A percentile compares a stretch with the other conserved stretches of the same genome.
Conservation (phyloP, 129 eudicot species). For the Helianthus annuus region HanXRQr2.0-SUNRISE NC_035449.2:131437825-131438324, state of each 20-base stretch:
- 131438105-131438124: background rate
- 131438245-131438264: no score
- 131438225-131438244: no score
- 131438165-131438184: slow-evolving; percentile 59
- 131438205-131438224: no score
- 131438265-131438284: no score
- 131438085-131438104: background rate
- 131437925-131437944: slow-evolving; percentile 84
- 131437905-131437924: slow-evolving; percentile 37
- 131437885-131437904: background rate
- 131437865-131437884: background rate
- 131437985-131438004: slow-evolving; percentile 91
- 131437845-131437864: background rate
- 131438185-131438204: no score
- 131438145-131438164: slow-evolving; percentile 91
- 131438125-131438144: slow-evolving; percentile 93
- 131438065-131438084: background rate
- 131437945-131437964: slow-evolving; percentile 86
- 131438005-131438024: slow-evolving; percentile 96
- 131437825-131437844: background rate
- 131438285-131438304: no score
- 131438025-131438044: slow-evolving; percentile 47
- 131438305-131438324: no score
- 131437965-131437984: slow-evolving; percentile 83
- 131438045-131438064: background rate